Evolutionary conservation across 352 stramenopile genomes (phyloP).

Genomic region (Phytopythium oedochilum): DNA sequence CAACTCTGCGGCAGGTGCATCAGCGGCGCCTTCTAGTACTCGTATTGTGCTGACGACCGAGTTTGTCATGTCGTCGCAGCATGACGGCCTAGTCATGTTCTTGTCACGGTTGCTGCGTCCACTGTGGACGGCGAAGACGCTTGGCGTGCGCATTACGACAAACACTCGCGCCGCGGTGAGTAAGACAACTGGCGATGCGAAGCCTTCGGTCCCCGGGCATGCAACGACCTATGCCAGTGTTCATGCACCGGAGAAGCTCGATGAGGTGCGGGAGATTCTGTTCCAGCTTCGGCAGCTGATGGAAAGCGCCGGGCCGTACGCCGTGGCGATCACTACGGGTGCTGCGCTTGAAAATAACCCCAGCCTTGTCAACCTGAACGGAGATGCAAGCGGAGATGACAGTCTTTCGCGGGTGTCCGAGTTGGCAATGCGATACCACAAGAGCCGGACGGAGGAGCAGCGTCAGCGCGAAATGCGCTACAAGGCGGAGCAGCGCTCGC

Average conservation of each 20-base stretch:
- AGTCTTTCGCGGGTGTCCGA: constrained; percentile 57
- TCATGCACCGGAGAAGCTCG: constrained; percentile 47
- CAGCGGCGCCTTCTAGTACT: constrained; percentile 37
- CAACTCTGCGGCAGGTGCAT: constrained; percentile 11
- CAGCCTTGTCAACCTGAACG: constrained; percentile 28
- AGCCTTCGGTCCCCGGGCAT: constrained; percentile 18
- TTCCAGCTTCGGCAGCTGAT: constrained; percentile 82
- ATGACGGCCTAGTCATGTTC: constrained; percentile 81
- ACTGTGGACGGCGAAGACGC: constrained; percentile 59
- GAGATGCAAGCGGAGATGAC: constrained; percentile 34
- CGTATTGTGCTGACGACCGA: constrained; percentile 84
- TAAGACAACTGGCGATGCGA: constrained; percentile 5
- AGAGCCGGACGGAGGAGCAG: constrained; percentile 65
- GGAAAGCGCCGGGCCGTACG: constrained; percentile 69
- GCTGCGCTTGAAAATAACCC: constrained; percentile 52
- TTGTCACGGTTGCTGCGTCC: constrained; percentile 74
- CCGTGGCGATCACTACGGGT: constrained; percentile 66
- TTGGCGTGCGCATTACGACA: constrained; percentile 38
- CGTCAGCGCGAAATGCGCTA: constrained; percentile 71
- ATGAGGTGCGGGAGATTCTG: constrained; percentile 75
- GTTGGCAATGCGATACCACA: constrained; percentile 64
- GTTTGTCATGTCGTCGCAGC: constrained; percentile 85
- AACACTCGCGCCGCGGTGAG: constrained; percentile 11
- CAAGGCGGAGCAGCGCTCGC: constrained; percentile 77
- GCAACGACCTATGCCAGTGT: constrained; percentile 31